Base-by-base conservation (phyloP, 805 yeast species). In the Candida corydali region DNA sequence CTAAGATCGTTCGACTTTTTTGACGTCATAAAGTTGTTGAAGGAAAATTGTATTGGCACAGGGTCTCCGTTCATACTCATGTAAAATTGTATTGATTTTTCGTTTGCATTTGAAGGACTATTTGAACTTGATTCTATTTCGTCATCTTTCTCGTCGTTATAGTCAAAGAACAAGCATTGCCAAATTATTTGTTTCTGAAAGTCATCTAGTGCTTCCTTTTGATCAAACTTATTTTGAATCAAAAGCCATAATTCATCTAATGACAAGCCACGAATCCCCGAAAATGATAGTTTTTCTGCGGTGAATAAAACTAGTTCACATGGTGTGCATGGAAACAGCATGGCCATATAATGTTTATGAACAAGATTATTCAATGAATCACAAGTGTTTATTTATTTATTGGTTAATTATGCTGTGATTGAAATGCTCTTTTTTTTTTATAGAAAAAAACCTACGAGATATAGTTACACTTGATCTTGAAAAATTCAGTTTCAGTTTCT, bases 141-240 rank as follows among this genome's bases (percentile, higher is more conserved):
- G 18, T 33, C 23, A 5, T 44, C 43, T 7, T 44, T 44, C 9
- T 38, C 39, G 5, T 42, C 43, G 14, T 44, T 43, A 12, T 40
- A 38, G 6, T 47, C 43, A 40, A 52, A 51, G 36, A 63, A 58
- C 16, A 67, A 39, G 55, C 68, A 62, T 39, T 60, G 61, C 73
- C 73, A 67, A 15, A 66, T 50, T 17, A 60, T 51, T 45, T 53
- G 58, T 41, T 63, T 63, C 35, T 61, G 65, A 41, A 65, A 63
- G 6, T 43, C 43, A 49, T 67, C 72, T 14, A 65, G 28, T 7
- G 22, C 12, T 15, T 34, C 36, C 6, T 22, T 33, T 41, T 45
- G 50, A 6, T 45, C 35, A 12, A 57, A 34, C 35, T 53, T 56
- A 4, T 15, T n/a, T 14, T 46, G 26, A 7, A 60, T 45, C 4